Base-by-base conservation (phyloP, 2,329 filamentous ascomycete species). In the Fusarium burgessii region DNA sequence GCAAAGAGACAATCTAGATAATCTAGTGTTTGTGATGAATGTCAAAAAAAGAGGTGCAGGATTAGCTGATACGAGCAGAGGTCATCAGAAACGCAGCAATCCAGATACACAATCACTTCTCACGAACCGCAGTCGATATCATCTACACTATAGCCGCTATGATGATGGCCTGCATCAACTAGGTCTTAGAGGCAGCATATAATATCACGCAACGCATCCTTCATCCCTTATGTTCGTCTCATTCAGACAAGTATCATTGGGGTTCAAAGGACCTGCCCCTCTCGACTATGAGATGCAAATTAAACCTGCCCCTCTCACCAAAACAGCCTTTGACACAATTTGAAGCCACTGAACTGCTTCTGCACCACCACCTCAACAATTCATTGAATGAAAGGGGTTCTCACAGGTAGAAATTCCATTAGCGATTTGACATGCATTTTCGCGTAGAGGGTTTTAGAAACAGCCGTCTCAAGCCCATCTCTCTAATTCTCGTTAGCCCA, bases 271-370 rank as follows among this genome's bases (percentile, higher is more conserved):
- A 12, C 23, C 49, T 71, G 65, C 63, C 68, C 63, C 45, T 71
- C 68, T 51, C 38, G n/a, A 71, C 45, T 49, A 56, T 47, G 58
- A 46, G 58, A 50, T 59, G 52, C 68, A 60, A 71, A 72, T 71
- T 72, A 71, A 71, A 72, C 68, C 25, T 55, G 29, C 68, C 68
- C 59, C 68, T 71, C 68, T 65, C 36, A 43, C 63, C 67, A 50
- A 56, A 51, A 41, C 67, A 52, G 32, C 52, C 58, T 23, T 52
- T 69, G 51, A 36, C 62, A 66, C 52, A 47, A 52, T 59, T 41
- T 33, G 47, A 51, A 58, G 36, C 45, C 36, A 36, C n/a, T 42
- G 36, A 70, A 49, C 40, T 52, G 68, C 49, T 20, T 32, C 41
- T 41, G 42, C 45, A 52, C 36, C 49, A 56, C 35, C 49, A 45